Evolutionary conservation across 306 rosid species (phyloP).

Genomic region (Cercis canadensis): DNA sequence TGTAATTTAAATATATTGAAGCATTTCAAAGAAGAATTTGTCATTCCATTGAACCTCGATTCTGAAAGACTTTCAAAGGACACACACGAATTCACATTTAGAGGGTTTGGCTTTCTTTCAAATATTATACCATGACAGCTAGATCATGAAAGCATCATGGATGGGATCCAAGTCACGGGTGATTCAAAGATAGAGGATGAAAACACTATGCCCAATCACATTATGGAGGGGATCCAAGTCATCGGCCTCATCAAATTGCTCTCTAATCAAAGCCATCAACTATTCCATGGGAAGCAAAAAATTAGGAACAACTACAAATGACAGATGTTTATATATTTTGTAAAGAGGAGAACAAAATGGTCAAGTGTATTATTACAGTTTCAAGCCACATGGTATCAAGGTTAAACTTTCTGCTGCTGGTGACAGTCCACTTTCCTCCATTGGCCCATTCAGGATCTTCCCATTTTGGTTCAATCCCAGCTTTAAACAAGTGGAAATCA

Average conservation of each 20-base stretch:
- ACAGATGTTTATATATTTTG: background rate
- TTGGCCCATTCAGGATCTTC: conserved; percentile 98
- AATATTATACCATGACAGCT: background rate
- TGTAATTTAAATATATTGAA: conserved; percentile 4
- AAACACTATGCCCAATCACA: no score
- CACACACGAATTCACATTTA: background rate
- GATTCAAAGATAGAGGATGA: conserved; percentile 11
- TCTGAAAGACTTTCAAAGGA: background rate
- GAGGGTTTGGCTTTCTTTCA: background rate
- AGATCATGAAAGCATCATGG: background rate
- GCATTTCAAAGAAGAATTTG: background rate
- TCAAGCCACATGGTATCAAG: conserved; percentile 96
- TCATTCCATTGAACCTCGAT: background rate
- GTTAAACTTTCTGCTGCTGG: conserved; percentile 57
- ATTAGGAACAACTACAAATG: conserved; percentile 16
- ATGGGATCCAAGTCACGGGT: background rate
- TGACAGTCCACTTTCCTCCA: conserved; percentile 94
- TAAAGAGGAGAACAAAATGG: background rate
- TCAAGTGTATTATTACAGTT: conserved; percentile 60
- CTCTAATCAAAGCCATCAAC: conserved; percentile 97
- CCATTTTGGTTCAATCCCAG: conserved; percentile 96
- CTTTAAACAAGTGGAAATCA: conserved; percentile 84
- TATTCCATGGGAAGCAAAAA: conserved; percentile 34
- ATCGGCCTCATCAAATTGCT: conserved; percentile 87
- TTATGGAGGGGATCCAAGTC: no score